Evolutionary conservation across 805 yeast species (phyloP), one percentile per base, ranked within the genome.

Genomic region (Candida nemodendra): DNA sequence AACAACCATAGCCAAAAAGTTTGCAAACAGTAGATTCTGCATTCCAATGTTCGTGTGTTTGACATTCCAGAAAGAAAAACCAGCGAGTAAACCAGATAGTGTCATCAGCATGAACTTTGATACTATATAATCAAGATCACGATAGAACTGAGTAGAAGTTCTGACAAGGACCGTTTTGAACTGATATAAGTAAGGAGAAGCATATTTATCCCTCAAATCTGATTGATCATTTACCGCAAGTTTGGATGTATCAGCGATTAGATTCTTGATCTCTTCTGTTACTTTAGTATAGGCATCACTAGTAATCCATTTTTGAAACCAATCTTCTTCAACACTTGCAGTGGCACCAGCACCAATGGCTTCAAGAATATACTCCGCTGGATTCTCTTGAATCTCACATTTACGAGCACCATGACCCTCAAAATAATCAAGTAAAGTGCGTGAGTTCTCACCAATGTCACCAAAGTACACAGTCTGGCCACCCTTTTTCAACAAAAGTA

Each of bases 281-380:
- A 57, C 55, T 2, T 41, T 42, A 4, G 36, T 38, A 40, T 36
- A 65, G 35, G 63, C 59, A 3, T 43, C 43, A 23, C 63, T 53
- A 12, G 58, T 61, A 6, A 45, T 47, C 93, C 93, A 84, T 9
- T 74, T 66, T 9, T 79, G 76, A 57, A 68, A 66, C 81, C 85
- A 84, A 58, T 84, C 81, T 34, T 71, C 72, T 21, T 61, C 53
- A 13, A 72, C 75, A 37, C 65, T 54, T 3, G 87, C 81, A 19
- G 87, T 81, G 3, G 91, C 88, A 56, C 87, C 90, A 23, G 91
- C 90, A 43, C 91, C 91, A 59, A 84, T 80, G 40, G 78, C 78
- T 44, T 80, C 80, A 50, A 83, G 64, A 62, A 82, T 79, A 66
- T 81, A 83, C 60, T 82, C 90, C 23, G 89, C 89, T 17, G 90